Evolutionary conservation across 257 asterid genomes (phyloP), one percentile per base, ranked within the genome.

Genomic region (Gardenia jasminoides): DNA sequence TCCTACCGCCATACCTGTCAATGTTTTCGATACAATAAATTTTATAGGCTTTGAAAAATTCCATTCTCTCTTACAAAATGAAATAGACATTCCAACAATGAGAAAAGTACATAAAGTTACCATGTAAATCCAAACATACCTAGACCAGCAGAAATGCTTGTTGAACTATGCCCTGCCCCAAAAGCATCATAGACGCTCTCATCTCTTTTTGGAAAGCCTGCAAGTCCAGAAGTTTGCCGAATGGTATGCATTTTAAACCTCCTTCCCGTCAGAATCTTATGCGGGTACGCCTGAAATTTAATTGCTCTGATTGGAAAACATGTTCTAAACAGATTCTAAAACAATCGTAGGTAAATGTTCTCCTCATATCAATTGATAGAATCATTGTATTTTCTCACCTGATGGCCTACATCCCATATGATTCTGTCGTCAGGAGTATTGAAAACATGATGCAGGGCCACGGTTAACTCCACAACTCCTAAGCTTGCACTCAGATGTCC

Each of bases 361-460:
- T 36, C 39, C 19, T 12, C 7, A 31, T 12, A 31, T 66, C 54
- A 39, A 36, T 65, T 36, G 62, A 70, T 5, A 54, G 61, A 3
- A 56, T 70, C 15, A 61, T 36, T 0, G 43, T 73, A 50, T 50
- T 75, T 79, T 30, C 72, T 85, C 44, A 92, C 97, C 90, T 93
- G 98, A 85, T 93, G 97, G 74, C 95, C 97, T 7, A 93, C 95
- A 83, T 93, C 98, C 98, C 98, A 93, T 12, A 93, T 88, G n/a
- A 93, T 91, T 79, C 77, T 91, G 76, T 93, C 98, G 2, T 87
- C 88, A 3, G 98, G 97, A 41, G 91, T 66, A 31, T 91, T 82
- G 79, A 93, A 93, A 79, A 93, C 98, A 86, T 91, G 93, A 81
- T 91, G 98, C 58, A 91, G 88, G 24, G 98, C 98, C 67, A 93